These are phyloP conservation scores for Drechslerella dactyloides DNA, from an alignment of 2,329 filamentous ascomycete species.

Conservation along the genomic window DNA sequence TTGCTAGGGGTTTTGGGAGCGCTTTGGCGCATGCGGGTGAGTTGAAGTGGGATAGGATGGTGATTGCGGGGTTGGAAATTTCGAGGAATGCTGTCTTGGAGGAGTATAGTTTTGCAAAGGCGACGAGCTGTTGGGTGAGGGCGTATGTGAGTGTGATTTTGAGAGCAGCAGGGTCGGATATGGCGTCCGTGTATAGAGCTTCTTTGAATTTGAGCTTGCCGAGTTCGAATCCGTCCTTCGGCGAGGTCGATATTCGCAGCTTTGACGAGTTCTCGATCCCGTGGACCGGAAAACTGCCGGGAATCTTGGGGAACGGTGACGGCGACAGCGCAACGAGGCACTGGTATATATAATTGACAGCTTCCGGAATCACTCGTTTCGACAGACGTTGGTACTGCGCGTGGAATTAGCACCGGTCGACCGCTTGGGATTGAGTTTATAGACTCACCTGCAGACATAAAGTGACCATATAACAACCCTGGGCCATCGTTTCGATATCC, in stretches of 20 bases:
- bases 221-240: constrained; percentile 57
- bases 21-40: constrained; percentile 26
- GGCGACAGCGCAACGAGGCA: constrained; percentile 73
- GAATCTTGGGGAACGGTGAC: constrained; percentile 59
- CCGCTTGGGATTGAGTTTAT: neutral
- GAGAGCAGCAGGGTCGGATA: constrained; percentile 58
- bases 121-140: constrained; percentile 37
- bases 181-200: constrained; percentile 59
- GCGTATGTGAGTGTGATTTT: constrained; percentile 61
- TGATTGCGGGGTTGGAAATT: constrained; percentile 4
- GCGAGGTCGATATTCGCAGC: constrained; percentile 59
- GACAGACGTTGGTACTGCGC: constrained; percentile 78
- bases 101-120: constrained; percentile 53
- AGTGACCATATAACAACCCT: constrained; percentile 78
- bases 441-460: constrained; percentile 65
- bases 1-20: constrained; percentile 19
- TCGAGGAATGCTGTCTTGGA: constrained; percentile 45
- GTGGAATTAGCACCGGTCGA: neutral
- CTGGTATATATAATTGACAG: constrained; percentile 80
- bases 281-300: constrained; percentile 69
- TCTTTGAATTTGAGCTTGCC: constrained; percentile 69
- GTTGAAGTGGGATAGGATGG: constrained; percentile 39
- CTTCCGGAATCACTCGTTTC: constrained; percentile 87
- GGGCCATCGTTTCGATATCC: constrained; percentile 70
- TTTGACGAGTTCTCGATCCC: constrained; percentile 64